phyloP scores from a whole-genome alignment of 139 green algal genomes.

The Volvox reticuliferus region DNA sequence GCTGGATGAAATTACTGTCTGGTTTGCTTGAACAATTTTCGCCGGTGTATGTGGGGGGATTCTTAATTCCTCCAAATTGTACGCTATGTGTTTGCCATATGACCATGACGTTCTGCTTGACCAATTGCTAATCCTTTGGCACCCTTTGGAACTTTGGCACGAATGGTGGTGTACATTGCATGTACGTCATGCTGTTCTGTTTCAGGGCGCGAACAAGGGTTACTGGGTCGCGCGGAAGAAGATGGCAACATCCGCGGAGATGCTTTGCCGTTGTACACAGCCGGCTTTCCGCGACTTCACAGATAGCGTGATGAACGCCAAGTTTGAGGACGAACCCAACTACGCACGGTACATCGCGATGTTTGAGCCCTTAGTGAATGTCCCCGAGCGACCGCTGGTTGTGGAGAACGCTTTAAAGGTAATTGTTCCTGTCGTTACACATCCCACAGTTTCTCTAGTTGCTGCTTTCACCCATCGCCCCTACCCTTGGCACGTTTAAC shows the following conservation, averaged over 20 bases:
- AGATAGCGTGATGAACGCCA: constrained; percentile 97
- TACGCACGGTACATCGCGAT: constrained; percentile 91
- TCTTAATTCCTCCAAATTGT: too few relatives aligned
- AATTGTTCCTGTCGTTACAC: background rate
- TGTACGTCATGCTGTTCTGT: background rate
- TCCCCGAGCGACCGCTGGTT: constrained; percentile 86
- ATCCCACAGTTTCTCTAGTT: too few relatives aligned
- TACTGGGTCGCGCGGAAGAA: constrained; percentile 99
- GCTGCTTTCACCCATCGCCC: too few relatives aligned
- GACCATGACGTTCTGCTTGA: background rate
- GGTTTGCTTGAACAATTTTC: too few relatives aligned
- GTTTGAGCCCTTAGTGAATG: constrained; percentile 95
- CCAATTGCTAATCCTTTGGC: too few relatives aligned
- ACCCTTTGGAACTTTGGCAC: background rate
- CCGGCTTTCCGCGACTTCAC: constrained; percentile 92
- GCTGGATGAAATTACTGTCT: too few relatives aligned
- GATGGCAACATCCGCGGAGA: constrained; percentile 96
- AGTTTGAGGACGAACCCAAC: constrained; percentile 98
- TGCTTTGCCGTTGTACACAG: constrained; percentile 95
- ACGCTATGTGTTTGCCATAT: background rate
- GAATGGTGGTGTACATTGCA: background rate
- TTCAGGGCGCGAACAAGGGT: constrained; percentile 97
- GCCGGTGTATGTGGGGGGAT: too few relatives aligned
- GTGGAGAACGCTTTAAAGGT: constrained; percentile 74
- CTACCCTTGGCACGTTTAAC: background rate